A percentile compares a stretch with the other conserved stretches of the same genome.
Evolutionary conservation across 129 eudicot genomes (phyloP).

Genomic region (Pulicaria dysenterica): DNA sequence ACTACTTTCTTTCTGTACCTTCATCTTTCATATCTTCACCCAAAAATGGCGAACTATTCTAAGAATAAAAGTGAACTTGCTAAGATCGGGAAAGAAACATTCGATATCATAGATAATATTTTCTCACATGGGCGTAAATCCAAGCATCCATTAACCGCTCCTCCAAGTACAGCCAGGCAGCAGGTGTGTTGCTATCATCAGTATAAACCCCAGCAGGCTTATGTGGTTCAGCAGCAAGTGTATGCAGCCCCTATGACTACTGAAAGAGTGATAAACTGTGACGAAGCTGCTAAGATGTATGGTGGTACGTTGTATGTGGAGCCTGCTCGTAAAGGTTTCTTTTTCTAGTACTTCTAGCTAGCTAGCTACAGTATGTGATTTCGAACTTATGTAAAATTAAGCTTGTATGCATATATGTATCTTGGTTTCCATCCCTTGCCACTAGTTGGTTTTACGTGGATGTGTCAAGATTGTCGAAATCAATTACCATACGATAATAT

Average conservation of each 20-base stretch:
- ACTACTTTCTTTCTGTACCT: conserved; percentile 6
- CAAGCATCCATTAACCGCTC: background rate
- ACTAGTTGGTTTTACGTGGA: conserved; percentile 9
- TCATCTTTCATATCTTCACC: background rate
- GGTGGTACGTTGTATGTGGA: conserved; percentile 37
- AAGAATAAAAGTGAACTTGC: conserved; percentile 25
- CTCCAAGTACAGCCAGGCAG: conserved; percentile 1
- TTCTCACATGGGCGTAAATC: conserved; percentile 13
- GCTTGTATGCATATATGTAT: background rate
- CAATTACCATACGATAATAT: background rate
- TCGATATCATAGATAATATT: conserved; percentile 31
- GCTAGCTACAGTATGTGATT: background rate
- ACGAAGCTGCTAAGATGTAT: conserved; percentile 40
- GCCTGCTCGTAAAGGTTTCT: conserved; percentile 35
- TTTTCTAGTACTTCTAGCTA: conserved; percentile 3
- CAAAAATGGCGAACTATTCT: conserved; percentile 34
- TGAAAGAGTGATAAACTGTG: conserved; percentile 27
- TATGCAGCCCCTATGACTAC: conserved; percentile 1
- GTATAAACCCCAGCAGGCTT: conserved; percentile 32
- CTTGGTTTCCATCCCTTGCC: conserved; percentile 21
- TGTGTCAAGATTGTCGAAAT: conserved; percentile 9
- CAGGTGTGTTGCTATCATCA: conserved; percentile 19
- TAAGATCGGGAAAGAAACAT: conserved; percentile 38
- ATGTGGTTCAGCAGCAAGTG: conserved; percentile 29
- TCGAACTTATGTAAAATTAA: conserved; percentile 6